Evolutionary conservation across 495 filamentous ascomycete species (phyloP).

Genomic region (Aspergillus conjunctus): DNA sequence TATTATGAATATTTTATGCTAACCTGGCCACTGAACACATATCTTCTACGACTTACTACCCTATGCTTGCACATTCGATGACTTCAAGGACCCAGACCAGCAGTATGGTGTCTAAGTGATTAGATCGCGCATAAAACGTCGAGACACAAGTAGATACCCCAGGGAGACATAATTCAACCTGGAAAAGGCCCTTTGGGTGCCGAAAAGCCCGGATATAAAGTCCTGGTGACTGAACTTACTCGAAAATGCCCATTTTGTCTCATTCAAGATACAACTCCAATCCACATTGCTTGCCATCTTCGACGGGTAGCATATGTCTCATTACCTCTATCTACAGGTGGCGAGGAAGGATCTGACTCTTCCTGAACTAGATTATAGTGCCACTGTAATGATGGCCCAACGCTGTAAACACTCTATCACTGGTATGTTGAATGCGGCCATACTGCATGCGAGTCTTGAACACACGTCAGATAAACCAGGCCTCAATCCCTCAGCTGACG

Average conservation of each 20-base stretch:
- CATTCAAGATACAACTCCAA: neutral
- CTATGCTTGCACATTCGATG: conserved; percentile 5
- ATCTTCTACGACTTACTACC: conserved; percentile 5
- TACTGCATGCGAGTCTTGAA: no score
- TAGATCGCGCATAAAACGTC: neutral
- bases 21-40: neutral
- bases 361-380: no score
- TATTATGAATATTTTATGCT: neutral
- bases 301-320: neutral
- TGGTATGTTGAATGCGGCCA: no score
- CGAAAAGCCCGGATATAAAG: neutral
- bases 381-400: no score
- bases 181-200: neutral
- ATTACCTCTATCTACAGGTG: neutral
- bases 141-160: neutral
- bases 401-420: no score
- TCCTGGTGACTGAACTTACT: neutral
- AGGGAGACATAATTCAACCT: neutral
- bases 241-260: conserved; percentile 1
- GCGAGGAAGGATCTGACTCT: neutral
- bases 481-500: no score
- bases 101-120: conserved; percentile 1
- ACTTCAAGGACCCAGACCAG: neutral
- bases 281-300: conserved; percentile 1
- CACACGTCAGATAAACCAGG: no score